Conservation (phyloP, 441 rosid genomes). For the Populus hybrid region DNA sequence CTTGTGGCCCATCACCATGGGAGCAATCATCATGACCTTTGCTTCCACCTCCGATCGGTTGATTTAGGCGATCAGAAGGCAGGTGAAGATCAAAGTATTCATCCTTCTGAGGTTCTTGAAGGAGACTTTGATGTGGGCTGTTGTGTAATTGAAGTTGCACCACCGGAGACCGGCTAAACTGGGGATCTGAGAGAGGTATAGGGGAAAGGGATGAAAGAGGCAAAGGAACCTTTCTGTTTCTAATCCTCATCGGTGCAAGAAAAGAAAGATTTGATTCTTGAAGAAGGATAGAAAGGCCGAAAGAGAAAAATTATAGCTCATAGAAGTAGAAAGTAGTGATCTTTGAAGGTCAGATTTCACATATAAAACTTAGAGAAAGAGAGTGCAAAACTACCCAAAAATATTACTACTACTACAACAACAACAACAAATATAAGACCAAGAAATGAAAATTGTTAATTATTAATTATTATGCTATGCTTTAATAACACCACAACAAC, state of each 20-base stretch:
- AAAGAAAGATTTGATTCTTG: background rate
- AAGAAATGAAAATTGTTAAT: background rate
- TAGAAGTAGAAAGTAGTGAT: background rate
- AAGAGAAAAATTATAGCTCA: background rate
- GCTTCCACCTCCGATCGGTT: slow-evolving; percentile 34
- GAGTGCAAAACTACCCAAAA: slow-evolving; percentile 4
- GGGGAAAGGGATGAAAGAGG: slow-evolving; percentile 77
- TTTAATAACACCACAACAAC: background rate
- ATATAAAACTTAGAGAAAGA: background rate
- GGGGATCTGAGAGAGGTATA: slow-evolving; percentile 79
- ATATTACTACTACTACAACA: background rate
- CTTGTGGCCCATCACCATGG: background rate
- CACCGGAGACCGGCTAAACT: slow-evolving; percentile 49
- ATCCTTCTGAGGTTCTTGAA: slow-evolving; percentile 19
- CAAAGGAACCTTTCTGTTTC: slow-evolving; percentile 70
- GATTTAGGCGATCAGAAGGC: slow-evolving; percentile 36
- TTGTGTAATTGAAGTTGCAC: slow-evolving; percentile 50
- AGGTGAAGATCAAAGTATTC: slow-evolving; percentile 26
- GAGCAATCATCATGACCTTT: slow-evolving; percentile 13
- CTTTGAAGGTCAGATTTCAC: background rate
- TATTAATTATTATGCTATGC: background rate
- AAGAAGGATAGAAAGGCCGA: background rate
- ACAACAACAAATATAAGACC: background rate
- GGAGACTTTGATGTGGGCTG: slow-evolving; percentile 19
- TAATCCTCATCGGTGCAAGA: slow-evolving; percentile 67